These are phyloP conservation scores for Trifolium repens DNA, from an alignment of 306 rosid species.

Conservation along the genomic window DNA sequence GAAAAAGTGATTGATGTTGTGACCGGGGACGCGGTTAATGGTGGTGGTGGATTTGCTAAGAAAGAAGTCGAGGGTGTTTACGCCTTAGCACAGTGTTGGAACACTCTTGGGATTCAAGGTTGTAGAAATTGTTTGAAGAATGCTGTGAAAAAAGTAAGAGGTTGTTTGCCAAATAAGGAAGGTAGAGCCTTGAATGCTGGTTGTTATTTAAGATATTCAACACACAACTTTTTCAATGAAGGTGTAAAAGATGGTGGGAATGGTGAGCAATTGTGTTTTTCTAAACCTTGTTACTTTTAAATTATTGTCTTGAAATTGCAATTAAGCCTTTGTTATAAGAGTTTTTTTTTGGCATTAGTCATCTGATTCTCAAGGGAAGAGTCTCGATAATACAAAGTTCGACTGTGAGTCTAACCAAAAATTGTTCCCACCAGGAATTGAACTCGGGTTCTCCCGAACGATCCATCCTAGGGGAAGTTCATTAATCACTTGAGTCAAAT, in stretches of 20 bases:
- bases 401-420: no score
- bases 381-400: no score
- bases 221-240: slow-evolving; percentile 58
- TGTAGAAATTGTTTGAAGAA: slow-evolving; percentile 69
- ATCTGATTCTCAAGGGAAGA: no score
- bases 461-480: no score
- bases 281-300: background rate
- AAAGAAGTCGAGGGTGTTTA: slow-evolving; percentile 60
- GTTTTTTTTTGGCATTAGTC: no score
- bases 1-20: slow-evolving; percentile 48
- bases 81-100: slow-evolving; percentile 88
- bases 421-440: no score
- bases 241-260: slow-evolving; percentile 21
- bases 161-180: slow-evolving; percentile 62
- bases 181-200: slow-evolving; percentile 84
- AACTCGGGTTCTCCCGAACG: no score
- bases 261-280: slow-evolving; percentile 39
- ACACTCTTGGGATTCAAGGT: slow-evolving; percentile 48
- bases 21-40: slow-evolving; percentile 37
- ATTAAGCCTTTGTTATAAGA: background rate
- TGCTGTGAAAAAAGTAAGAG: slow-evolving; percentile 49
- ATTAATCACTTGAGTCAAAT: no score
- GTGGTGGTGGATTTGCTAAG: slow-evolving; percentile 55
- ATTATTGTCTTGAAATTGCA: background rate
- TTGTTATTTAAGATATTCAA: slow-evolving; percentile 81